Conservation (phyloP, 2,329 filamentous ascomycete genomes). For the Diaporthe vexans region DNA sequence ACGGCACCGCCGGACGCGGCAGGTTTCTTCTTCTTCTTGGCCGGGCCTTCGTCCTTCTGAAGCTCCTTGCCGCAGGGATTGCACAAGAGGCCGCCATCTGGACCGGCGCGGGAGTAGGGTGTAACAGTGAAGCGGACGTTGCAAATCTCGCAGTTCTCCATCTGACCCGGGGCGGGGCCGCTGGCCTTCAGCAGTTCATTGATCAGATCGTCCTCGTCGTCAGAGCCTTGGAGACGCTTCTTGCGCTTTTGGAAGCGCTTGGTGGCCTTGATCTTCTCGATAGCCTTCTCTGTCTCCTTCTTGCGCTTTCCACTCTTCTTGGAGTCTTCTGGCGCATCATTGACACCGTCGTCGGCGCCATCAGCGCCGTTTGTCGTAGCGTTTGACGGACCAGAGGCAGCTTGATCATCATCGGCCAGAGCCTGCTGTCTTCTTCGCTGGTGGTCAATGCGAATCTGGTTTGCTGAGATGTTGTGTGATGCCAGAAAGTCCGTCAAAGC, state of each 20-base stretch:
- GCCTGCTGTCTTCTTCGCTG: slow-evolving; percentile 59
- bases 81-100: slow-evolving; percentile 89
- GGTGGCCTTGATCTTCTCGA: slow-evolving; percentile 73
- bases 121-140: slow-evolving; percentile 93
- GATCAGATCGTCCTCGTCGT: slow-evolving; percentile 66
- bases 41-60: slow-evolving; percentile 73
- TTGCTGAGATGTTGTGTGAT: slow-evolving; percentile 79
- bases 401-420: slow-evolving; percentile 49
- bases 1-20: slow-evolving; percentile 65
- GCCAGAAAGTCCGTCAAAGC: slow-evolving; percentile 68
- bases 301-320: slow-evolving; percentile 66
- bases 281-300: slow-evolving; percentile 61
- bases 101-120: slow-evolving; percentile 85
- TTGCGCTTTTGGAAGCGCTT: slow-evolving; percentile 71
- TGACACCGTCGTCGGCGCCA: slow-evolving; percentile 46
- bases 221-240: slow-evolving; percentile 53
- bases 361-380: slow-evolving; percentile 41
- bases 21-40: slow-evolving; percentile 67
- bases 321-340: slow-evolving; percentile 43
- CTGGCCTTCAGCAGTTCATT: slow-evolving; percentile 61
- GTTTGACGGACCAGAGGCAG: slow-evolving; percentile 44
- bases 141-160: slow-evolving; percentile 89
- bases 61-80: slow-evolving; percentile 83
- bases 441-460: slow-evolving; percentile 66
- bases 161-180: slow-evolving; percentile 81